phyloP scores from a whole-genome alignment of 768 basidiomycete genomes.

The Neoboletus brunneissimus region DNA sequence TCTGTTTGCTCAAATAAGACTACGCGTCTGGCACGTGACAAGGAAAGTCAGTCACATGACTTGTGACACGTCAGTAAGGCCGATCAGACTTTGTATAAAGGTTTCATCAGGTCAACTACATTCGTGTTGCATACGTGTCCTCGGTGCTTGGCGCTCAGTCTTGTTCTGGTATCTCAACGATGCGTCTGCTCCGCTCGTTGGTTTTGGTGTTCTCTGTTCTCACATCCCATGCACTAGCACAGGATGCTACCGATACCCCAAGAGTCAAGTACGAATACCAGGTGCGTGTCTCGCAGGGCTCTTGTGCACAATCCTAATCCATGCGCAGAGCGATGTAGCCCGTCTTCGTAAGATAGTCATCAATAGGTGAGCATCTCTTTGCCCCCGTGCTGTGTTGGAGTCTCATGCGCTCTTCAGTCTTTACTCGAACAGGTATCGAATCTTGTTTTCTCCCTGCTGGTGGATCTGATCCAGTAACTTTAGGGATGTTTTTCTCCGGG shows the following conservation, averaged over 20 bases:
- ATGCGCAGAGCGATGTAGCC: constrained; percentile 80
- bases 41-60: constrained; percentile 28
- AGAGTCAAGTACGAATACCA: constrained; percentile 71
- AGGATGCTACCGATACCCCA: constrained; percentile 40
- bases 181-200: constrained; percentile 58
- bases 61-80: constrained; percentile 51
- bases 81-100: neutral
- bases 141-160: neutral
- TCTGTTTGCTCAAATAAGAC: neutral
- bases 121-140: neutral
- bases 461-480: constrained; percentile 1
- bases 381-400: neutral
- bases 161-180: constrained; percentile 29
- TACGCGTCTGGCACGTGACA: constrained; percentile 24
- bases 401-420: constrained; percentile 46
- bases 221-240: constrained; percentile 46
- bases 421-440: constrained; percentile 71
- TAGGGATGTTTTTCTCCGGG: constrained; percentile 84
- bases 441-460: neutral
- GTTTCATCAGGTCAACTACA: neutral
- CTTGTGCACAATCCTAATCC: neutral
- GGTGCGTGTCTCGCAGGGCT: constrained; percentile 37
- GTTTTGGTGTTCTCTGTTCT: constrained; percentile 46
- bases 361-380: constrained; percentile 55
- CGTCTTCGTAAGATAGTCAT: constrained; percentile 92